Conservation (phyloP, 495 filamentous ascomycete species). For the Penicillium tannophilum region DNA sequence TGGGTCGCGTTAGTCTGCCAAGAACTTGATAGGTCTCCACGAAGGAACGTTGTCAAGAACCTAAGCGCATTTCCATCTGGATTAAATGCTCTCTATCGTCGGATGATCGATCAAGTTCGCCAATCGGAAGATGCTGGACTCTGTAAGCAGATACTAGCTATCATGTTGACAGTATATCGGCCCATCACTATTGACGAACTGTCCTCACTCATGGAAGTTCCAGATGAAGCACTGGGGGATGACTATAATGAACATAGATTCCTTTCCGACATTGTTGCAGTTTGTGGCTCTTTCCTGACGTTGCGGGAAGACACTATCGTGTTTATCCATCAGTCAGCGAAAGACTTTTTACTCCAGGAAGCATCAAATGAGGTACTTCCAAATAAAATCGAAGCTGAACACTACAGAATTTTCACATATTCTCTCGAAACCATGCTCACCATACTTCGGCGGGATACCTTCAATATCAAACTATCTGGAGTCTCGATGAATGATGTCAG, state of each 20-base stretch:
- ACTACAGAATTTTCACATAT: background rate
- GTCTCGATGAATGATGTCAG: background rate
- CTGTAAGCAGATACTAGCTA: conserved; percentile 7
- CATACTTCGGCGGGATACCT: conserved; percentile 5
- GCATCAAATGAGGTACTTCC: background rate
- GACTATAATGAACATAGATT: background rate
- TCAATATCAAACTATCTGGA: background rate
- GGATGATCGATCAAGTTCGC: conserved; percentile 3
- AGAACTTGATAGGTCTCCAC: background rate
- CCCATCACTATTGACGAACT: background rate
- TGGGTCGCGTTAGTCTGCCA: conserved; percentile 6
- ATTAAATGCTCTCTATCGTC: background rate
- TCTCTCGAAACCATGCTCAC: background rate
- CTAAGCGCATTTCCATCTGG: conserved; percentile 5
- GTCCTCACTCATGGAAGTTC: background rate
- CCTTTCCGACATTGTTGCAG: conserved; percentile 1
- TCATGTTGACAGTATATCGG: background rate
- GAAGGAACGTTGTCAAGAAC: background rate
- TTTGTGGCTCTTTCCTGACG: conserved; percentile 10
- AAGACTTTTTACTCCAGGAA: background rate
- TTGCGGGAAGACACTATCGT: conserved; percentile 1
- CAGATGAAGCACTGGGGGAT: background rate
- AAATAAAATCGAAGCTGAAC: background rate
- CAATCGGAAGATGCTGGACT: background rate
- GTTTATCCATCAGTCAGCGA: conserved; percentile 11